Percentiles rank a stretch among this genome's conserved stretches.
phyloP scores from a whole-genome alignment of 208 protist genomes.

The Wallacemonas sp. region DNA sequence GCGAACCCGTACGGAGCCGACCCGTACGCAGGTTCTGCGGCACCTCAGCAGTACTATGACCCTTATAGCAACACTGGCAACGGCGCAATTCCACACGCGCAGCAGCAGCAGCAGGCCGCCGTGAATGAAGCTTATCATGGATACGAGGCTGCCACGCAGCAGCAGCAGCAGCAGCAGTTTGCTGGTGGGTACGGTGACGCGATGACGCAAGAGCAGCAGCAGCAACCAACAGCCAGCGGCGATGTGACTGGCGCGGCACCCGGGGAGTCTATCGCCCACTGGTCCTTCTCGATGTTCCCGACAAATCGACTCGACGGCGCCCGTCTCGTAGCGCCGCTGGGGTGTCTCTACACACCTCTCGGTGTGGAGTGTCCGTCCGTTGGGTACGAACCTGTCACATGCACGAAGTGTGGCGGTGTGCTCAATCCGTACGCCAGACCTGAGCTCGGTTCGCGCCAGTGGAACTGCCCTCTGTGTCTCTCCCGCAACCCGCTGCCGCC shows the following conservation, averaged over 20 bases:
- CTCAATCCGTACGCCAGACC: slow-evolving; percentile 94
- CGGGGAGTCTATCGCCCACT: slow-evolving; percentile 55
- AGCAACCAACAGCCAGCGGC: slow-evolving; percentile 4
- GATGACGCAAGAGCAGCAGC: slow-evolving; percentile 26
- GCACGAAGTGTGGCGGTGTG: slow-evolving; percentile 88
- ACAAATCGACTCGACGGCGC: slow-evolving; percentile 93
- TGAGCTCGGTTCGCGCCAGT: slow-evolving; percentile 64
- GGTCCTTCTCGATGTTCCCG: slow-evolving; percentile 96
- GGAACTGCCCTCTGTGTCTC: slow-evolving; percentile 96
- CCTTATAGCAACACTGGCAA: slow-evolving; percentile 14
- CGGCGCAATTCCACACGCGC: not conserved
- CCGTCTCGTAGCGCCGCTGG: slow-evolving; percentile 95
- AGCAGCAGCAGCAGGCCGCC: slow-evolving; percentile 13
- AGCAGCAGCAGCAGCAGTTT: slow-evolving; percentile 24
- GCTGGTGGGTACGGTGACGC: not conserved
- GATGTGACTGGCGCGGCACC: slow-evolving; percentile 5
- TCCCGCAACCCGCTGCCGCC: slow-evolving; percentile 93
- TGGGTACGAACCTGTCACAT: slow-evolving; percentile 93
- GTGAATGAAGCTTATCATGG: slow-evolving; percentile 6
- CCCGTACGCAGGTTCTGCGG: not conserved
- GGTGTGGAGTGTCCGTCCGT: slow-evolving; percentile 84
- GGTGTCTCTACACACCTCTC: slow-evolving; percentile 96
- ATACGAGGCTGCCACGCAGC: slow-evolving; percentile 15
- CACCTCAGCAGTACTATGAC: slow-evolving; percentile 24
- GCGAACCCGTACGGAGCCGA: not conserved